These are phyloP conservation scores for Dryas alaskensis DNA, from an alignment of 306 rosid species.

Conservation along the genomic window DNA sequence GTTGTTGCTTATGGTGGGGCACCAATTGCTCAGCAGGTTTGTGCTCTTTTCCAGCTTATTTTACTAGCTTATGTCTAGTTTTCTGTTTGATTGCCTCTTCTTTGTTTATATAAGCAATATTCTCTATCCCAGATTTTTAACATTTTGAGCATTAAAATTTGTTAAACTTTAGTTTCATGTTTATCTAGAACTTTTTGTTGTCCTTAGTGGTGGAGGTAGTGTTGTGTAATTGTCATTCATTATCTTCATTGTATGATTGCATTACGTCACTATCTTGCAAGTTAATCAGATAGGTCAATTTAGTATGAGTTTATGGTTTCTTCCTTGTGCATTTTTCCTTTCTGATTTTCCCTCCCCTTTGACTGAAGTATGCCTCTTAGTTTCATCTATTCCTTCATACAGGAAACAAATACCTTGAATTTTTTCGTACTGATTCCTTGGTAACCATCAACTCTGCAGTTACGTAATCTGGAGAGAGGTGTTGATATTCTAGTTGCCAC, in stretches of 20 bases:
- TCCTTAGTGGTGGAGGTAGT: background rate
- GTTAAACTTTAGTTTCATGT: background rate
- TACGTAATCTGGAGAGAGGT: conserved; percentile 37
- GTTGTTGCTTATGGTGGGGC: conserved; percentile 41
- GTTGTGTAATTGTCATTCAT: background rate
- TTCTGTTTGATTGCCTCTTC: background rate
- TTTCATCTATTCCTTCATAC: background rate
- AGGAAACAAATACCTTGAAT: background rate
- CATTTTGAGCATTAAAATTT: background rate
- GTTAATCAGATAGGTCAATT: background rate
- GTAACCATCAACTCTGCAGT: conserved; percentile 16
- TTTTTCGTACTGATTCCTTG: background rate
- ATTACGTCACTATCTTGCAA: background rate
- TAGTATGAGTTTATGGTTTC: background rate
- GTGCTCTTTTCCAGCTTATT: background rate
- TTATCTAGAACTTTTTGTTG: no score
- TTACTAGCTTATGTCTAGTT: background rate
- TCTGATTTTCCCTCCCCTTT: no score
- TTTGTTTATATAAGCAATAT: no score
- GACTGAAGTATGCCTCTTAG: background rate
- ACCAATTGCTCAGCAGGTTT: conserved; percentile 35
- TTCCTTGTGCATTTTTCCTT: background rate
- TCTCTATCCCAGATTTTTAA: no score
- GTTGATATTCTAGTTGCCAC: conserved; percentile 42
- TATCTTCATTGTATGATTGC: no score